Conservation (phyloP, 164 flowering plant species). For the Dillenia turbinata region DNA sequence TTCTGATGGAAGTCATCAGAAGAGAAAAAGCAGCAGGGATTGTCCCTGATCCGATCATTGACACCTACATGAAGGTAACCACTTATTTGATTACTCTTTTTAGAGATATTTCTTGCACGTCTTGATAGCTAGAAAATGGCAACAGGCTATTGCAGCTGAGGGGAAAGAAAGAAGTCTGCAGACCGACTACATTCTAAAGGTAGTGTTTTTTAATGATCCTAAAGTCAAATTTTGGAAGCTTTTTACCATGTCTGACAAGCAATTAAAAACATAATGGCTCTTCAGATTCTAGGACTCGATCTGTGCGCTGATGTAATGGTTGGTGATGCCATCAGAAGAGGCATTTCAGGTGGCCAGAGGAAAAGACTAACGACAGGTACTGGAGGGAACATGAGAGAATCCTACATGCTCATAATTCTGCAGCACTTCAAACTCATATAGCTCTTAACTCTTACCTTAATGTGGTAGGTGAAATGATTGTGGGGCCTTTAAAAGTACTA, state of each 20-base stretch:
- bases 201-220: slow-evolving; percentile 12
- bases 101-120: background rate
- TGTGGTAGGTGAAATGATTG: slow-evolving; percentile 63
- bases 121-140: background rate
- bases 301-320: slow-evolving; percentile 48
- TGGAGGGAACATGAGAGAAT: background rate
- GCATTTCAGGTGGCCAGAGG: slow-evolving; percentile 72
- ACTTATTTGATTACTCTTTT: background rate
- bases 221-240: background rate
- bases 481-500: slow-evolving; percentile 59
- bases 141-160: slow-evolving; percentile 51
- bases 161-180: slow-evolving; percentile 41
- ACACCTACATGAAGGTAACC: slow-evolving; percentile 55
- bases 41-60: slow-evolving; percentile 26
- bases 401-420: background rate
- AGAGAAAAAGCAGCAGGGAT: slow-evolving; percentile 53
- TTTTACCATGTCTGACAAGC: background rate
- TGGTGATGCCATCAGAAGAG: slow-evolving; percentile 62
- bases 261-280: background rate
- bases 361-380: slow-evolving; percentile 66
- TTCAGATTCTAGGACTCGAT: slow-evolving; percentile 62
- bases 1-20: slow-evolving; percentile 39
- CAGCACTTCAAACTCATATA: background rate
- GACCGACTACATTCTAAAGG: slow-evolving; percentile 59
- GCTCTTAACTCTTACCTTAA: background rate